These are phyloP conservation scores for Curvularia lunata DNA, from an alignment of 2,329 filamentous ascomycete genomes.

Conservation along the genomic window DNA sequence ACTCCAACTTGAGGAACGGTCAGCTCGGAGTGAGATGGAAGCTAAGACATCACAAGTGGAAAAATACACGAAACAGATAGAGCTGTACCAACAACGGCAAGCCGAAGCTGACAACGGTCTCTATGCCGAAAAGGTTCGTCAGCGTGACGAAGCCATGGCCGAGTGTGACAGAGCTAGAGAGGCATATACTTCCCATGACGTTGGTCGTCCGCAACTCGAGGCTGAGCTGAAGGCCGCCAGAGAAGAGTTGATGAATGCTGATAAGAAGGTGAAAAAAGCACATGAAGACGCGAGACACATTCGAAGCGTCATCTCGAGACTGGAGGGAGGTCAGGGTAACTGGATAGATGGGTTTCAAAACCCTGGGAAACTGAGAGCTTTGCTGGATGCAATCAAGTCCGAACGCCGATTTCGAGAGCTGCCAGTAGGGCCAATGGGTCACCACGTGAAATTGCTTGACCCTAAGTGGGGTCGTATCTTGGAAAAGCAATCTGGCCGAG, in stretches of 20 bases:
- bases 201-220: conserved; percentile 45
- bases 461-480: conserved; percentile 84
- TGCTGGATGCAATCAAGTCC: conserved; percentile 72
- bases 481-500: conserved; percentile 75
- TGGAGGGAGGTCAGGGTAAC: conserved; percentile 64
- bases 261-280: conserved; percentile 38
- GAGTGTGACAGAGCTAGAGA: conserved; percentile 55
- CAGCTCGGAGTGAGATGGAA: conserved; percentile 66
- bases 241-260: conserved; percentile 19
- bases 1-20: conserved; percentile 66
- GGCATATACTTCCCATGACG: conserved; percentile 52
- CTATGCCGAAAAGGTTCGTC: conserved; percentile 65
- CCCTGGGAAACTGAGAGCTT: conserved; percentile 60
- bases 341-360: conserved; percentile 69
- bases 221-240: conserved; percentile 45
- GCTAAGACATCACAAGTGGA: conserved; percentile 55
- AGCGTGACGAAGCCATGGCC: conserved; percentile 65
- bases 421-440: conserved; percentile 84
- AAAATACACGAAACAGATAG: conserved; percentile 55
- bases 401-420: conserved; percentile 71
- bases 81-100: conserved; percentile 66
- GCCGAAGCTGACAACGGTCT: conserved; percentile 69
- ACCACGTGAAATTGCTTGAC: conserved; percentile 75
- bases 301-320: conserved; percentile 57
- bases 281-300: conserved; percentile 61